Conservation (phyloP, 768 basidiomycete genomes). For the Tulasnella sp. region DNA sequence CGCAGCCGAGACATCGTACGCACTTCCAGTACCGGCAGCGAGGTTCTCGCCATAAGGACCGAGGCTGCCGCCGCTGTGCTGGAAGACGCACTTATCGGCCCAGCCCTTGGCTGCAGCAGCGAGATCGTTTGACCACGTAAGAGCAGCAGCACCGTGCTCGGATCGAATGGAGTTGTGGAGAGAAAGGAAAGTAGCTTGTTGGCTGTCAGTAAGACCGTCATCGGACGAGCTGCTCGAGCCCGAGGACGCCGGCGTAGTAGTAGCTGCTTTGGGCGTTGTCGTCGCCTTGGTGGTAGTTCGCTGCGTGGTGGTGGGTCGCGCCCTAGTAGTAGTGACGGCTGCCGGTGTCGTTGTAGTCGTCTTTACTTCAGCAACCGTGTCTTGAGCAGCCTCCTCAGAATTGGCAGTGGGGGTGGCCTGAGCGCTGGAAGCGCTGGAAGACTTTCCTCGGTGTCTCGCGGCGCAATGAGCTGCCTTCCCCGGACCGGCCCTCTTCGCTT, state of each 20-base stretch:
- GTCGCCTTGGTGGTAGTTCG: not conserved
- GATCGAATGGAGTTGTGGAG: conserved; percentile 58
- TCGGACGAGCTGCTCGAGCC: not conserved
- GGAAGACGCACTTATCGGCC: conserved; percentile 58
- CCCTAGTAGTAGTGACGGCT: not conserved
- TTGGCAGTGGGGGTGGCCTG: not conserved
- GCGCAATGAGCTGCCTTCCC: not conserved
- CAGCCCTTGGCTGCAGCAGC: conserved; percentile 60
- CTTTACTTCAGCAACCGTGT: not conserved
- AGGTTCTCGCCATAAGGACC: conserved; percentile 70
- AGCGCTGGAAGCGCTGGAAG: no score
- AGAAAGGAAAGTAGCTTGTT: conserved; percentile 47
- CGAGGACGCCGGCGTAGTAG: not conserved
- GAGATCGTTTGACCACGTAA: conserved; percentile 57
- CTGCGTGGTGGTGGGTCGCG: not conserved
- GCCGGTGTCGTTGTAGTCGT: not conserved
- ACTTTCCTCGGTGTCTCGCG: not conserved
- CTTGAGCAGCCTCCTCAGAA: not conserved
- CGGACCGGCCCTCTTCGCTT: not conserved
- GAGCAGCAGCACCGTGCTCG: conserved; percentile 51
- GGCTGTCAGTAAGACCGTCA: conserved; percentile 32
- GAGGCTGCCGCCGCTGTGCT: conserved; percentile 60
- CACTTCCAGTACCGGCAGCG: conserved; percentile 57
- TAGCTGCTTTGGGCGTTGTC: not conserved
- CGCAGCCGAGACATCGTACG: conserved; percentile 43